Evolutionary conservation across 148 eudicot species (phyloP).

Genomic region (Persicaria tinctoria): DNA sequence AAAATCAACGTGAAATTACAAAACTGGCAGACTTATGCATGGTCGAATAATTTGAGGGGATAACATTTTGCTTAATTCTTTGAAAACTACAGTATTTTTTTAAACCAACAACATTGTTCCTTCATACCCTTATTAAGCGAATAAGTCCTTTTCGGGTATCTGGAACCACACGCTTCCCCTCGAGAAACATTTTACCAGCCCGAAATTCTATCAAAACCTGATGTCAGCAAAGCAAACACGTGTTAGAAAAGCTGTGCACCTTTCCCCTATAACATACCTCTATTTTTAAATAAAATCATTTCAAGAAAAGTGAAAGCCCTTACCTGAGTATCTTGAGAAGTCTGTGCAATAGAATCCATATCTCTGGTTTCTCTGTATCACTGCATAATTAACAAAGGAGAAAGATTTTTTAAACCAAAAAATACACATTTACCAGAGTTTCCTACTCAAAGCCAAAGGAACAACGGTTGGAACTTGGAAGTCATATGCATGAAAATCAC

Average conservation of each 20-base stretch:
- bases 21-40: not conserved
- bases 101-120: not conserved
- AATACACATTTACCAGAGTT: not conserved
- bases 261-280: not conserved
- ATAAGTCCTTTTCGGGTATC: conserved; percentile 91
- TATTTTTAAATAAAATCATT: conserved; percentile 2
- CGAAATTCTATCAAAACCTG: conserved; percentile 72
- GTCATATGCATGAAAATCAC: not conserved
- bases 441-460: not conserved
- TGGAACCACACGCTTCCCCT: conserved; percentile 78
- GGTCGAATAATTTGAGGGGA: not conserved
- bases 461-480: not conserved
- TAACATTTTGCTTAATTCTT: not conserved
- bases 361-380: not conserved
- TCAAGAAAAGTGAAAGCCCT: not conserved
- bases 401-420: not conserved
- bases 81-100: not conserved
- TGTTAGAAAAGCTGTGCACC: too few relatives aligned
- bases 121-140: conserved; percentile 73
- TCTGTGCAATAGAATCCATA: conserved; percentile 9
- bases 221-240: conserved; percentile 24
- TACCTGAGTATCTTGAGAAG: conserved; percentile 8
- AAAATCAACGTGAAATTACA: not conserved
- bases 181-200: conserved; percentile 88
- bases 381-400: not conserved